phyloP scores from a whole-genome alignment of 139 green algal species.

The Coelastrella sp. region DNA sequence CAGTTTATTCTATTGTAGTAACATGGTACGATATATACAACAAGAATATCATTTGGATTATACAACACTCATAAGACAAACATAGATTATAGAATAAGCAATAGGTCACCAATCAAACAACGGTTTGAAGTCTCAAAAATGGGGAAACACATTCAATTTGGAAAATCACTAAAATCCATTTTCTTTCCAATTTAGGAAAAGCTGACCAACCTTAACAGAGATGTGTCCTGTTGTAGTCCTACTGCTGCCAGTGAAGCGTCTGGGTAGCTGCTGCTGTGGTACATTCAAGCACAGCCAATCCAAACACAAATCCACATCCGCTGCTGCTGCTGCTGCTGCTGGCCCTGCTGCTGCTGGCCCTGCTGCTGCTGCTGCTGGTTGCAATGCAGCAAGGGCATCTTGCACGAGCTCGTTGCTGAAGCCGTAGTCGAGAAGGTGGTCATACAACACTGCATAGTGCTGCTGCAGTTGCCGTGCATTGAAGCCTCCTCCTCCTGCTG shows the following conservation, averaged over 20 bases:
- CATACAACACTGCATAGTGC: slow-evolving; percentile 26
- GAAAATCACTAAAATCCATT: no score
- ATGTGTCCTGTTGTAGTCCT: background rate
- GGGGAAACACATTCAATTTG: no score
- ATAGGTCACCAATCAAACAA: no score
- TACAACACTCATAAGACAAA: no score
- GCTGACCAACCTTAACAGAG: slow-evolving; percentile 21
- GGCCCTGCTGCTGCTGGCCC: background rate
- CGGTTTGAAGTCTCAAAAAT: no score
- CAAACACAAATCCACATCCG: slow-evolving; percentile 53
- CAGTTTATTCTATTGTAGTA: no score
- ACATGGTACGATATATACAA: no score
- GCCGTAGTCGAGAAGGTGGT: slow-evolving; percentile 53
- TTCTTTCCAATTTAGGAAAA: no score
- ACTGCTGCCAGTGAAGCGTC: slow-evolving; percentile 55
- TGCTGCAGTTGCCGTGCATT: slow-evolving; percentile 15
- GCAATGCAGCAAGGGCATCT: slow-evolving; percentile 49
- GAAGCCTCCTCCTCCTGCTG: background rate
- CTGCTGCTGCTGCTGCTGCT: background rate
- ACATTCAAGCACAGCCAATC: slow-evolving; percentile 90
- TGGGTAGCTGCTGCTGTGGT: slow-evolving; percentile 70
- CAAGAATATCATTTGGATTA: no score
- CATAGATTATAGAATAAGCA: no score
- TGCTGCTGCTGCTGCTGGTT: slow-evolving; percentile 23
- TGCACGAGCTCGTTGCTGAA: slow-evolving; percentile 51